These are phyloP conservation scores for Mycothermus thermophilus DNA, from an alignment of 495 filamentous ascomycete species.

Conservation along the genomic window DNA sequence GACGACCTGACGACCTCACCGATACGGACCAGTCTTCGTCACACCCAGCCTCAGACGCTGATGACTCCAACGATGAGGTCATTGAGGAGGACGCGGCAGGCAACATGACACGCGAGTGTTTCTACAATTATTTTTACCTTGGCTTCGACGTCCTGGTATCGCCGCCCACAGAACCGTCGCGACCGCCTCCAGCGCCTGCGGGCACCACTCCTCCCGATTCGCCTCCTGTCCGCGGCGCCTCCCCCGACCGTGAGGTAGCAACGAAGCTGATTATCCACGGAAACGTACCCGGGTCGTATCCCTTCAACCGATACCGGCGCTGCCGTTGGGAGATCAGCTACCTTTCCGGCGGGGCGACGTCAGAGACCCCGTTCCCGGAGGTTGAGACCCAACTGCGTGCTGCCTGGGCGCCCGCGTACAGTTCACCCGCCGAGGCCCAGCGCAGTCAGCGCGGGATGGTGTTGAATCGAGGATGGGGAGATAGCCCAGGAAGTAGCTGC, in stretches of 20 bases:
- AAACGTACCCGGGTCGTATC: slow-evolving; percentile 90
- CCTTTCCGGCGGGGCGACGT: slow-evolving; percentile 38
- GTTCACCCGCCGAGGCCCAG: slow-evolving; percentile 45
- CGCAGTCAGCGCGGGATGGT: slow-evolving; percentile 67
- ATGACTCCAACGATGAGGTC: slow-evolving; percentile 46
- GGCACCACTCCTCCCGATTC: slow-evolving; percentile 17
- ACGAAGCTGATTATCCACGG: slow-evolving; percentile 85
- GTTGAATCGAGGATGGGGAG: slow-evolving; percentile 77
- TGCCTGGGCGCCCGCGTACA: slow-evolving; percentile 57
- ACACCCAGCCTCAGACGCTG: slow-evolving; percentile 63
- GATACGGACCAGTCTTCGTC: slow-evolving; percentile 80
- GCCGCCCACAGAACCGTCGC: slow-evolving; percentile 49
- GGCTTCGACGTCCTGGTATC: slow-evolving; percentile 92
- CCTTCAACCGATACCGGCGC: slow-evolving; percentile 87
- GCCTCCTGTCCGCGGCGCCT: slow-evolving; percentile 21
- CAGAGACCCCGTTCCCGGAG: slow-evolving; percentile 63
- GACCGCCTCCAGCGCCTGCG: slow-evolving; percentile 41
- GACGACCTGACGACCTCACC: slow-evolving; percentile 43
- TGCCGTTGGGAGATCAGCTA: slow-evolving; percentile 74
- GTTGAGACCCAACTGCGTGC: slow-evolving; percentile 51
- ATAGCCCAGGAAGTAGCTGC: slow-evolving; percentile 80
- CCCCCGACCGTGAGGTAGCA: slow-evolving; percentile 54
- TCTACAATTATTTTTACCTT: slow-evolving; percentile 93
- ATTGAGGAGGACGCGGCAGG: slow-evolving; percentile 34
- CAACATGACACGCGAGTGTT: slow-evolving; percentile 55